A percentile compares a stretch with the other conserved stretches of the same genome.
These are phyloP conservation scores for Caryopteris hybrid DNA, from an alignment of 305 asterid species.

Conservation along the genomic window DNA sequence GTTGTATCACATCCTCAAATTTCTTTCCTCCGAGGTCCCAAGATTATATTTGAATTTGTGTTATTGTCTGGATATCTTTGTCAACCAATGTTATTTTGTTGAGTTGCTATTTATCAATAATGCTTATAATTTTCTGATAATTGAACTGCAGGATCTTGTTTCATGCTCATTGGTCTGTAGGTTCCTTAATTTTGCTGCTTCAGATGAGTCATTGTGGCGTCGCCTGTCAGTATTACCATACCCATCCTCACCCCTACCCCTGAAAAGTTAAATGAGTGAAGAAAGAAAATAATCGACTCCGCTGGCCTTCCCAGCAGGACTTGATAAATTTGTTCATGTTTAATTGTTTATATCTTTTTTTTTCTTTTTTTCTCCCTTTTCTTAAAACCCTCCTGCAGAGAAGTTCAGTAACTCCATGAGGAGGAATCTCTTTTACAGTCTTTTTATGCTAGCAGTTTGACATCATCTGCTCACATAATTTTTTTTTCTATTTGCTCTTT, in stretches of 20 bases:
- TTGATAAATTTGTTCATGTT: background rate
- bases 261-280: background rate
- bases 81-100: background rate
- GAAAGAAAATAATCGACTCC: background rate
- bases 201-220: conserved; percentile 94
- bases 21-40: conserved; percentile 88
- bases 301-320: background rate
- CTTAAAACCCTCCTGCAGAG: background rate
- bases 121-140: conserved; percentile 15
- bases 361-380: background rate
- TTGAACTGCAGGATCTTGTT: conserved; percentile 75
- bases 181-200: conserved; percentile 72
- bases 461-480: background rate
- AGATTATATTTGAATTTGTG: background rate
- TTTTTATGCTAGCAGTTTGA: background rate
- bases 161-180: conserved; percentile 82
- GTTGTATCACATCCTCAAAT: conserved; percentile 83
- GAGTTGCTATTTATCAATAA: background rate
- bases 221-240: conserved; percentile 64
- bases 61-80: background rate
- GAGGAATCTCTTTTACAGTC: background rate
- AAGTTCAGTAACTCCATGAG: background rate
- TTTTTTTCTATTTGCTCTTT: conserved; percentile 1
- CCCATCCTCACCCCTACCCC: conserved; percentile 7
- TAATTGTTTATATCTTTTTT: background rate